These are phyloP conservation scores for Vavraia culicis DNA, from an alignment of 371 early-diverging fungal genomes.

Conservation along the genomic window DNA sequence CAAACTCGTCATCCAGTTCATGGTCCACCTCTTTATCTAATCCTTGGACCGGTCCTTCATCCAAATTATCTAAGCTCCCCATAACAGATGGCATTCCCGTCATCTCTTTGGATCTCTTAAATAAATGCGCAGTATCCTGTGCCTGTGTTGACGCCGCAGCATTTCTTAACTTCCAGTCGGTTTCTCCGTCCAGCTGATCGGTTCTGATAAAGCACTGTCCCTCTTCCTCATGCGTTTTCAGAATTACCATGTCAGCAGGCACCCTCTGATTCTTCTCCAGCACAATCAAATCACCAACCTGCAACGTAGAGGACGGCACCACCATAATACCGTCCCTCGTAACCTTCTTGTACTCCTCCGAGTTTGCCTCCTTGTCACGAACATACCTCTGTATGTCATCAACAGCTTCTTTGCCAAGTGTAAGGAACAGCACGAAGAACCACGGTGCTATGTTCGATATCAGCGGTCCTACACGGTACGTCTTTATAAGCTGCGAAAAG, in stretches of 20 bases:
- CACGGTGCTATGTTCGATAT: slow-evolving; percentile 79
- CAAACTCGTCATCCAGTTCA: too few species aligned
- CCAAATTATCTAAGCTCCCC: too few species aligned
- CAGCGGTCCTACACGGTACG: slow-evolving; percentile 53
- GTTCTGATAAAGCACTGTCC: slow-evolving; percentile 89
- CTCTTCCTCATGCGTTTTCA: slow-evolving; percentile 54
- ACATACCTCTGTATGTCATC: slow-evolving; percentile 73
- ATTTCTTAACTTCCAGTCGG: slow-evolving; percentile 78
- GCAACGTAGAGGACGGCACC: slow-evolving; percentile 59
- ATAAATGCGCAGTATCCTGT: too few species aligned
- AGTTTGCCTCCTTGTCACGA: slow-evolving; percentile 66
- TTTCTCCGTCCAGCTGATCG: slow-evolving; percentile 95
- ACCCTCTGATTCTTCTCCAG: slow-evolving; percentile 72
- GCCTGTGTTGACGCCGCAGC: slow-evolving; percentile 2
- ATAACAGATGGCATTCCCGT: too few species aligned
- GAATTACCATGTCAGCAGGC: slow-evolving; percentile 58
- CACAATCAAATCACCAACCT: slow-evolving; percentile 71
- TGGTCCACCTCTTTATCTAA: too few species aligned
- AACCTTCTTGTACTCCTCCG: slow-evolving; percentile 53
- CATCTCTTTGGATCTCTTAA: too few species aligned
- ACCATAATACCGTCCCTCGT: slow-evolving; percentile 46
- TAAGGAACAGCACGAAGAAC: slow-evolving; percentile 67
- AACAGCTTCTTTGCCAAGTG: slow-evolving; percentile 73
- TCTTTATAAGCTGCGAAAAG: slow-evolving; percentile 66
- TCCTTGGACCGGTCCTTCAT: too few species aligned